phyloP scores from a whole-genome alignment of 148 eudicot species.

The Rhododendron mucronatum region DNA sequence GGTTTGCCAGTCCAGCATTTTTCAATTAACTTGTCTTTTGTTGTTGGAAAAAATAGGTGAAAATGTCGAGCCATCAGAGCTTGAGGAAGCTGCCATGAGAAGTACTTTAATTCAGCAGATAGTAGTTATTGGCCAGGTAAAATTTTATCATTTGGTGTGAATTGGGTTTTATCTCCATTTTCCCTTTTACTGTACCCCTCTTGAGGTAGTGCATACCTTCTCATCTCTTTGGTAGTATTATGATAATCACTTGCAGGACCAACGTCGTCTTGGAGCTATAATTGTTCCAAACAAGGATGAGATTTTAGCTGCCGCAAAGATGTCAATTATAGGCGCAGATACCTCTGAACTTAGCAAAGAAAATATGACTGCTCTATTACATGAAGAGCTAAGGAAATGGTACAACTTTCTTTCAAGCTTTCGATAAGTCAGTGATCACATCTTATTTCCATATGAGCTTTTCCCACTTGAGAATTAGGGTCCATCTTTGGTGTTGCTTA shows the following conservation, averaged over 20 bases:
- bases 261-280: conserved; percentile 89
- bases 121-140: conserved; percentile 88
- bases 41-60: conserved; percentile 50
- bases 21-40: conserved; percentile 3
- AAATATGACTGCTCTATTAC: conserved; percentile 40
- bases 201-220: not conserved
- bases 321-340: conserved; percentile 34
- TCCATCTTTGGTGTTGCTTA: not conserved
- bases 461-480: not conserved
- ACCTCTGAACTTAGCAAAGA: conserved; percentile 50
- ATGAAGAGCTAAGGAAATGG: conserved; percentile 66
- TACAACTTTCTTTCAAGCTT: conserved; percentile 12
- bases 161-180: not conserved
- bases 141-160: not conserved
- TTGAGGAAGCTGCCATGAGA: conserved; percentile 90
- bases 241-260: conserved; percentile 43
- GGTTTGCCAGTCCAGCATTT: not conserved
- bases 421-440: not conserved
- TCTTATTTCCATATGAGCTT: not conserved
- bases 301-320: conserved; percentile 46
- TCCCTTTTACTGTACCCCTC: not conserved
- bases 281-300: conserved; percentile 89
- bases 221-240: not conserved
- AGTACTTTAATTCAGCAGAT: conserved; percentile 79
- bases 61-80: conserved; percentile 89